phyloP scores from a whole-genome alignment of 257 asterid genomes.

The Fraxinus excelsior region DNA sequence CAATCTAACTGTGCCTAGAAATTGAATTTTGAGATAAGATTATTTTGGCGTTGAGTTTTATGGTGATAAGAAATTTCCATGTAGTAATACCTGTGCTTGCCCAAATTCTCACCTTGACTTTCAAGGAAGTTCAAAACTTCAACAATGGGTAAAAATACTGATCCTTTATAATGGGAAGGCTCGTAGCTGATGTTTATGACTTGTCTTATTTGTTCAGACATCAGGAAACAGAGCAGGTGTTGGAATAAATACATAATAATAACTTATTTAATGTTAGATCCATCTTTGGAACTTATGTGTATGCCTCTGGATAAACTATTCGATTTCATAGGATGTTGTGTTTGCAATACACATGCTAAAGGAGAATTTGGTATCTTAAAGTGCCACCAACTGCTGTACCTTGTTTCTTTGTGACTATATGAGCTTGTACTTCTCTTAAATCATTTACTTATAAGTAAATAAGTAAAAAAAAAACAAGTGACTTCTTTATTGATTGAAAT shows the following conservation, averaged over 20 bases:
- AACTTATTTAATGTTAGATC: background rate
- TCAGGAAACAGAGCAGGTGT: background rate
- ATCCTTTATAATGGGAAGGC: background rate
- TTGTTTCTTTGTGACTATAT: too few species aligned
- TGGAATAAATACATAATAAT: background rate
- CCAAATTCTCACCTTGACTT: background rate
- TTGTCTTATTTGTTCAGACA: background rate
- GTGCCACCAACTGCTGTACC: too few species aligned
- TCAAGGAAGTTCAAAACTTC: background rate
- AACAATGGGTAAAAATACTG: background rate
- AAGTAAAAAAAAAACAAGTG: too few species aligned
- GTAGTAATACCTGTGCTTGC: background rate
- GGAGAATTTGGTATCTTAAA: too few species aligned
- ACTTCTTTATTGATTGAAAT: background rate
- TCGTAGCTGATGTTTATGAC: background rate
- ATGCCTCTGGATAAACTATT: background rate
- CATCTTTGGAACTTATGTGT: background rate
- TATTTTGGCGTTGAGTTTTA: background rate
- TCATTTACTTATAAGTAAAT: background rate
- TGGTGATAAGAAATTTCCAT: background rate
- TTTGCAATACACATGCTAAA: too few species aligned
- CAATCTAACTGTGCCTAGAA: background rate
- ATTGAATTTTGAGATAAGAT: background rate
- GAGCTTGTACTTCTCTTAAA: too few species aligned
- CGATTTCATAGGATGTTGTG: background rate